These are phyloP conservation scores for Ramularia collo-cygni DNA, from an alignment of 2,329 filamentous ascomycete species.

Conservation along the genomic window DNA sequence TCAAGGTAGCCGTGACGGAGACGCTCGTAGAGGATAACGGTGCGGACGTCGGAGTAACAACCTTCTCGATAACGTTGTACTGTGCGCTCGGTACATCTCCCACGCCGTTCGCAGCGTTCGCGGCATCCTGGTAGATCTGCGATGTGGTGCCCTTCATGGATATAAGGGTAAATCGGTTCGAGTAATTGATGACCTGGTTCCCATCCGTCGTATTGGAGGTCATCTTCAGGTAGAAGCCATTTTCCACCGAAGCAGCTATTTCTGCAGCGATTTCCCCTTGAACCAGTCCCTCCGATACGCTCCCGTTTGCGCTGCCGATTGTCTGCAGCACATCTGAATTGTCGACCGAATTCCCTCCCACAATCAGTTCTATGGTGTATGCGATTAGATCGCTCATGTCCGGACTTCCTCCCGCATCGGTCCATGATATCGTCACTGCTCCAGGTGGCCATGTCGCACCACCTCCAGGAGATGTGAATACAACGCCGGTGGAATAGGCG, in stretches of 20 bases:
- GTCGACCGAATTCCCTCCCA: conserved; percentile 15
- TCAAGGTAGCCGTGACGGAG: conserved; percentile 1
- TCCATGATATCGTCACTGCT: conserved; percentile 14
- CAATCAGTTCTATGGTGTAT: conserved; percentile 14
- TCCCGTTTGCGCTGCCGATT: conserved; percentile 10
- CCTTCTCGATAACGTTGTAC: conserved; percentile 11
- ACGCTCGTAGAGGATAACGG: conserved; percentile 4
- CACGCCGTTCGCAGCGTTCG: conserved; percentile 10
- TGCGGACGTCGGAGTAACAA: conserved; percentile 1
- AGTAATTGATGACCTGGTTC: conserved; percentile 50
- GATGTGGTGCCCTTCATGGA: conserved; percentile 57
- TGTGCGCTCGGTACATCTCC: conserved; percentile 16
- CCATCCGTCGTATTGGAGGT: conserved; percentile 14
- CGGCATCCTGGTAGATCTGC: conserved; percentile 28
- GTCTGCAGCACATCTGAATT: conserved; percentile 16
- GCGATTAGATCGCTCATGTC: conserved; percentile 11
- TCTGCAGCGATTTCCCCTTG: conserved; percentile 11
- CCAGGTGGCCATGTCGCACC: conserved; percentile 16
- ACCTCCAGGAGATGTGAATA: conserved; percentile 12
- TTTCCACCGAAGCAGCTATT: conserved; percentile 15
- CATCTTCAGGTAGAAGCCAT: conserved; percentile 21
- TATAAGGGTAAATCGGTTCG: conserved; percentile 54
- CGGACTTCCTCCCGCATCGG: conserved; percentile 15
- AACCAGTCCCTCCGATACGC: conserved; percentile 8
- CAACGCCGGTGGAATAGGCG: conserved; percentile 12